Percentiles rank a stretch among this genome's conserved stretches.
Evolutionary conservation across 805 yeast genomes (phyloP).

Genomic region (Candida maris): DNA sequence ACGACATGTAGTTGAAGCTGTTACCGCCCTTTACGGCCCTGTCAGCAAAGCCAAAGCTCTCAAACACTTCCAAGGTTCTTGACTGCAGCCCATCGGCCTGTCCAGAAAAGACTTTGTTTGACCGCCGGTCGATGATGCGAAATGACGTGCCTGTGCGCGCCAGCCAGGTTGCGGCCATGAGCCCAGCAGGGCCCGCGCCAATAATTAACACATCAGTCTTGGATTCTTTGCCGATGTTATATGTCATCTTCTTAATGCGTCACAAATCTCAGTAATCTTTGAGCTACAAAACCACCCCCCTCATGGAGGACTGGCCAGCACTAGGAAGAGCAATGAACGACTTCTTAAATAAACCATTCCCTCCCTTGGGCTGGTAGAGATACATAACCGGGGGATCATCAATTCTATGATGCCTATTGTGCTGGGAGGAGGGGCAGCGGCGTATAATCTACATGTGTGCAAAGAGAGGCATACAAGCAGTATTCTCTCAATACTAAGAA

Average conservation of each 20-base stretch:
- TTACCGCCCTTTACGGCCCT: conserved; percentile 26
- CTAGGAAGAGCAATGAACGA: too few relatives aligned
- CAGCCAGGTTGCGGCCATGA: conserved; percentile 31
- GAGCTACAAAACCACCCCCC: too few relatives aligned
- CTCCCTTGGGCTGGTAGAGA: too few relatives aligned
- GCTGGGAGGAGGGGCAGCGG: too few relatives aligned
- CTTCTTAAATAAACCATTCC: too few relatives aligned
- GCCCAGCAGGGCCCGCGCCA: conserved; percentile 39
- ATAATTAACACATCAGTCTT: conserved; percentile 32
- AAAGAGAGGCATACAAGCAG: too few relatives aligned
- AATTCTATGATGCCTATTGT: too few relatives aligned
- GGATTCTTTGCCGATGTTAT: conserved; percentile 2
- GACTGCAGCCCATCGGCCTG: conserved; percentile 36
- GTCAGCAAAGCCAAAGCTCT: conserved; percentile 26
- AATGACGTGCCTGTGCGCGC: conserved; percentile 29
- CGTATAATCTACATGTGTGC: too few relatives aligned
- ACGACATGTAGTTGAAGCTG: conserved; percentile 29
- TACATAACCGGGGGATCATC: too few relatives aligned
- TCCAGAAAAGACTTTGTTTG: conserved; percentile 28
- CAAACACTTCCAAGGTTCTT: conserved; percentile 30
- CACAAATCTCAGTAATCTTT: too few relatives aligned
- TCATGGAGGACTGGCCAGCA: too few relatives aligned
- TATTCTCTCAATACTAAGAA: too few relatives aligned
- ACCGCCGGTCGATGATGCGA: conserved; percentile 31
- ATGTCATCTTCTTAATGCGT: conserved; percentile 2